Evolutionary conservation across 148 eudicot species (phyloP).

Genomic region (Dysphania ambrosioides): DNA sequence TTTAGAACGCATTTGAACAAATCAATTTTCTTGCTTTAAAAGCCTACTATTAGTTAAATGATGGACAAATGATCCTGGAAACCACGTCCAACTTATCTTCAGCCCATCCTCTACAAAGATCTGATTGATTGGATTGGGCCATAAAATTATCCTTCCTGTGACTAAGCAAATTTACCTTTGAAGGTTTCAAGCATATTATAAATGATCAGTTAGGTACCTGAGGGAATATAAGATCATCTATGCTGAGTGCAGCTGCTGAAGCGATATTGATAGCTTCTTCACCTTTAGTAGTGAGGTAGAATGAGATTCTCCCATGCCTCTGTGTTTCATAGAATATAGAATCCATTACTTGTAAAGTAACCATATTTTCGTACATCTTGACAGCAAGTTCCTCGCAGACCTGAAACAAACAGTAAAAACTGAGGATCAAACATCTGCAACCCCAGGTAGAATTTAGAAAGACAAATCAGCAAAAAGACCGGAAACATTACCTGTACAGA

Average conservation of each 20-base stretch:
- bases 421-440: neutral
- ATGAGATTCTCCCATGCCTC: slow-evolving; percentile 76
- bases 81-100: too few relatives aligned
- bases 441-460: neutral
- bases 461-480: neutral
- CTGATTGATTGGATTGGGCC: too few relatives aligned
- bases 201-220: slow-evolving; percentile 39
- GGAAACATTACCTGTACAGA: slow-evolving; percentile 32
- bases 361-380: slow-evolving; percentile 65
- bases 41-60: too few relatives aligned
- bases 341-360: slow-evolving; percentile 68
- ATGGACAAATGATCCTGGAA: too few relatives aligned
- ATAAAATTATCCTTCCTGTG: too few relatives aligned
- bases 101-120: too few relatives aligned
- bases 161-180: too few relatives aligned
- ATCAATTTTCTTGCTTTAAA: too few relatives aligned
- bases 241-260: slow-evolving; percentile 67
- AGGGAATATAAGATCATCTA: slow-evolving; percentile 63
- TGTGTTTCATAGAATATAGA: slow-evolving; percentile 68
- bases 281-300: slow-evolving; percentile 60
- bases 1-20: too few relatives aligned
- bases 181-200: too few relatives aligned
- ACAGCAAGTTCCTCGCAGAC: slow-evolving; percentile 54
- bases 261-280: slow-evolving; percentile 85
- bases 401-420: slow-evolving; percentile 22